Evolutionary conservation across 176 grass and related monocot species (phyloP).

Genomic region (Lolium perenne): DNA sequence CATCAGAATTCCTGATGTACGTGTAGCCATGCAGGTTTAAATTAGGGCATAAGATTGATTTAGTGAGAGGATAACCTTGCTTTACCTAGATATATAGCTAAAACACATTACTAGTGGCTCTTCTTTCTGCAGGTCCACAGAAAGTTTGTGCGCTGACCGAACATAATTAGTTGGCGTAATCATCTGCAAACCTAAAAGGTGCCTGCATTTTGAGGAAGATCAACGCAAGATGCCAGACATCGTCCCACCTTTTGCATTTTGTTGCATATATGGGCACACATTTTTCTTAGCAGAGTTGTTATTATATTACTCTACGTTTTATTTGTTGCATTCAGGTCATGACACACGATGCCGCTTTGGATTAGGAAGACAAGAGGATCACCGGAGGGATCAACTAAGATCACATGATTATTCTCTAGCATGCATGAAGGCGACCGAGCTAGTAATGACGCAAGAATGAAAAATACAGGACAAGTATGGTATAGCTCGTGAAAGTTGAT

Average conservation of each 20-base stretch:
- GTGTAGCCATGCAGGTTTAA: background rate
- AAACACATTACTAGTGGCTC: conserved; percentile 25
- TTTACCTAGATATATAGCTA: conserved; percentile 23
- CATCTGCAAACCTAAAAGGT: conserved; percentile 6
- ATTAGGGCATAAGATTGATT: background rate
- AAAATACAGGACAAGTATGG: background rate
- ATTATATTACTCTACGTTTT: background rate
- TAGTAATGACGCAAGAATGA: too few relatives aligned
- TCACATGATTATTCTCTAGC: too few relatives aligned
- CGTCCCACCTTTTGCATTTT: background rate
- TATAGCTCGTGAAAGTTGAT: background rate
- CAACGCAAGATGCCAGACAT: background rate
- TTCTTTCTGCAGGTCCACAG: conserved; percentile 15
- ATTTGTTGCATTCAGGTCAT: background rate
- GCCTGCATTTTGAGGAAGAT: background rate
- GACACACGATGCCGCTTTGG: background rate
- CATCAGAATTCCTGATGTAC: background rate
- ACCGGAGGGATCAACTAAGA: too few relatives aligned
- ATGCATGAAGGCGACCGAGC: too few relatives aligned
- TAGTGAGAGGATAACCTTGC: conserved; percentile 25
- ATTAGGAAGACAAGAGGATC: background rate
- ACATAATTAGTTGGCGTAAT: conserved; percentile 42
- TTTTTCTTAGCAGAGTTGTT: background rate
- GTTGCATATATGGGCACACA: background rate
- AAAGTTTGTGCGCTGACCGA: conserved; percentile 38